Conservation (phyloP, 2,329 filamentous ascomycete genomes). For the Microcyclosporella mali region DNA sequence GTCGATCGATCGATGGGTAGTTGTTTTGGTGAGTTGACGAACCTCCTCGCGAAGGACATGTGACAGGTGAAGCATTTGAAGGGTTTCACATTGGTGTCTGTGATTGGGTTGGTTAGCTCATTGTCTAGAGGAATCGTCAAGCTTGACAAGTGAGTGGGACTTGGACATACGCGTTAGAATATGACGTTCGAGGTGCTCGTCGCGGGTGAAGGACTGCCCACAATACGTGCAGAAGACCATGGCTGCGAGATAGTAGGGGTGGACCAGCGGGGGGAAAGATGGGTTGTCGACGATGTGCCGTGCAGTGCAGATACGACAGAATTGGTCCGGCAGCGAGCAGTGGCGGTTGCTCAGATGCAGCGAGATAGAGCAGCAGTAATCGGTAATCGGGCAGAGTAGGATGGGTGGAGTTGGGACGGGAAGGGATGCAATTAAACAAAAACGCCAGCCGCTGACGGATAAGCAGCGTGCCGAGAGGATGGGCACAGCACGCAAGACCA, state of each 20-base stretch:
- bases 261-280: constrained; percentile 6
- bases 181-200: constrained; percentile 48
- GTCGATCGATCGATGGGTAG: constrained; percentile 7
- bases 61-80: constrained; percentile 51
- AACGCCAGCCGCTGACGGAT: too few relatives aligned
- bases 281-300: constrained; percentile 10
- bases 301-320: too few relatives aligned
- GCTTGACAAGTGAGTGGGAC: background rate
- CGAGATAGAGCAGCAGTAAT: constrained; percentile 7
- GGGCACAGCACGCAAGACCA: too few relatives aligned
- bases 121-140: background rate
- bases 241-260: constrained; percentile 6
- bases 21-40: constrained; percentile 19
- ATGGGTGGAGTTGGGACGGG: too few relatives aligned
- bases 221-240: constrained; percentile 52
- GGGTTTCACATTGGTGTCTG: constrained; percentile 51
- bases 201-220: constrained; percentile 48
- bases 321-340: constrained; percentile 2
- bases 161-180: constrained; percentile 45
- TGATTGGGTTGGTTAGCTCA: constrained; percentile 5
- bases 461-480: too few relatives aligned
- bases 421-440: too few relatives aligned
- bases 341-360: constrained; percentile 8
- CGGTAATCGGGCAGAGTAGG: too few relatives aligned
- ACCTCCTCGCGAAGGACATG: constrained; percentile 50